These are phyloP conservation scores for Daldinia childiae DNA, from an alignment of 495 filamentous ascomycete genomes.

Conservation along the genomic window DNA sequence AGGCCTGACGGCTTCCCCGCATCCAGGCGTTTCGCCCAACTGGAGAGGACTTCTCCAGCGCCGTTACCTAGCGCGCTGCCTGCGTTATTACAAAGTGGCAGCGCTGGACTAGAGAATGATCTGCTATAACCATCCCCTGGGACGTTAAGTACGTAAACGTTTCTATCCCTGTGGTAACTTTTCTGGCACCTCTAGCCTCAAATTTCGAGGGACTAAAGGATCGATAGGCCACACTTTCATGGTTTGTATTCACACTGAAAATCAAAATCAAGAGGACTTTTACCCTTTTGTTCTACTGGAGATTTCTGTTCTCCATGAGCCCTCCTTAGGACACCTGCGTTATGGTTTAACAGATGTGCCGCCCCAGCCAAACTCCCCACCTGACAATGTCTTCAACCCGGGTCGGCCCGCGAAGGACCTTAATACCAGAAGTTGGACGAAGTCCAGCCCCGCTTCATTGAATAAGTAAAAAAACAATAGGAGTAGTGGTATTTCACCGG, in stretches of 20 bases:
- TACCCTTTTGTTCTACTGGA: slow-evolving; percentile 16
- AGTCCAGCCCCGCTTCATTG: slow-evolving; percentile 9
- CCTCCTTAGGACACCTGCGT: slow-evolving; percentile 8
- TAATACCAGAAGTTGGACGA: slow-evolving; percentile 14
- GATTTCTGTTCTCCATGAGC: slow-evolving; percentile 16
- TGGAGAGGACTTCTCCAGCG: not conserved
- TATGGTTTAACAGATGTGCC: slow-evolving; percentile 16
- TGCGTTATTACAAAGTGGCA: not conserved
- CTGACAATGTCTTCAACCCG: slow-evolving; percentile 15
- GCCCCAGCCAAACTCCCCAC: slow-evolving; percentile 14
- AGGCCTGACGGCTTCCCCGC: slow-evolving; percentile 1
- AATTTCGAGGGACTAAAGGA: slow-evolving; percentile 16
- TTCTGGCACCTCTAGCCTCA: slow-evolving; percentile 15
- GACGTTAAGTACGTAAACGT: not conserved
- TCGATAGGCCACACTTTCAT: slow-evolving; percentile 16
- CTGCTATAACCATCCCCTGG: slow-evolving; percentile 1
- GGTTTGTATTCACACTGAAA: slow-evolving; percentile 16
- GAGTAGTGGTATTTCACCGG: slow-evolving; percentile 10
- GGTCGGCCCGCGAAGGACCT: slow-evolving; percentile 12
- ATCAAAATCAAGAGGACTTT: slow-evolving; percentile 13
- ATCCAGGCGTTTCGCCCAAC: slow-evolving; percentile 4
- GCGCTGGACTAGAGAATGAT: not conserved
- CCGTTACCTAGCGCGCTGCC: not conserved
- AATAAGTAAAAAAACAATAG: slow-evolving; percentile 15
- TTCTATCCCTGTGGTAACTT: slow-evolving; percentile 10